These are phyloP conservation scores for Meira nashicola DNA, from an alignment of 1,284 basidiomycete species.

Conservation along the genomic window DNA sequence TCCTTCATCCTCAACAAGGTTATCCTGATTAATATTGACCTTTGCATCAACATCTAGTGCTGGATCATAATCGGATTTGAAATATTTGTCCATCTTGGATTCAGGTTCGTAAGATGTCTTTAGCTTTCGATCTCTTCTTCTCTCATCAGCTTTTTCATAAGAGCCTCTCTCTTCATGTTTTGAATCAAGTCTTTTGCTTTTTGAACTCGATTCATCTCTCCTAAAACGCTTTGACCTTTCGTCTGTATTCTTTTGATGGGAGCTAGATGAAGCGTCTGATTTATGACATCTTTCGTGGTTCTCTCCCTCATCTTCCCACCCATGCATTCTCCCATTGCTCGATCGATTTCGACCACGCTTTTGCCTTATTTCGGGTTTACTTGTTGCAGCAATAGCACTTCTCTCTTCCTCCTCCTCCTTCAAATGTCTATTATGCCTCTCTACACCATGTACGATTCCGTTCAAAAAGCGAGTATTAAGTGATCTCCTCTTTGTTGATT, in stretches of 20 bases:
- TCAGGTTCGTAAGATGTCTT: neutral
- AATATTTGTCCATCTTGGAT: slow-evolving; percentile 47
- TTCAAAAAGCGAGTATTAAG: slow-evolving; percentile 40
- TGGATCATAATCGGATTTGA: slow-evolving; percentile 27
- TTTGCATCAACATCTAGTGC: slow-evolving; percentile 15
- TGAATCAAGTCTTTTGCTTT: slow-evolving; percentile 1
- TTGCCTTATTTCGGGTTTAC: slow-evolving; percentile 1
- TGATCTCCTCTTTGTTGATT: neutral
- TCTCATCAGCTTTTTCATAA: neutral
- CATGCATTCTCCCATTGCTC: slow-evolving; percentile 11
- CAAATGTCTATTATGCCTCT: slow-evolving; percentile 34
- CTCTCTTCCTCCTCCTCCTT: slow-evolving; percentile 15
- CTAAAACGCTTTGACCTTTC: neutral
- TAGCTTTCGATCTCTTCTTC: neutral
- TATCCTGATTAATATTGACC: slow-evolving; percentile 13
- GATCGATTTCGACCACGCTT: neutral
- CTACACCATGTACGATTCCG: slow-evolving; percentile 30
- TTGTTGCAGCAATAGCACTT: neutral
- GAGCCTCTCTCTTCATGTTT: neutral
- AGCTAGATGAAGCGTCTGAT: neutral
- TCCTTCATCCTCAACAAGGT: slow-evolving; percentile 20
- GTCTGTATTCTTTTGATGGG: neutral
- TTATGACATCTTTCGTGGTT: neutral
- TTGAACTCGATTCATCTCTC: neutral
- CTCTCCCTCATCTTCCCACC: slow-evolving; percentile 14